Evolutionary conservation across 805 yeast genomes (phyloP), one percentile per base, ranked within the genome.

Genomic region (Yarrowia deformans): DNA sequence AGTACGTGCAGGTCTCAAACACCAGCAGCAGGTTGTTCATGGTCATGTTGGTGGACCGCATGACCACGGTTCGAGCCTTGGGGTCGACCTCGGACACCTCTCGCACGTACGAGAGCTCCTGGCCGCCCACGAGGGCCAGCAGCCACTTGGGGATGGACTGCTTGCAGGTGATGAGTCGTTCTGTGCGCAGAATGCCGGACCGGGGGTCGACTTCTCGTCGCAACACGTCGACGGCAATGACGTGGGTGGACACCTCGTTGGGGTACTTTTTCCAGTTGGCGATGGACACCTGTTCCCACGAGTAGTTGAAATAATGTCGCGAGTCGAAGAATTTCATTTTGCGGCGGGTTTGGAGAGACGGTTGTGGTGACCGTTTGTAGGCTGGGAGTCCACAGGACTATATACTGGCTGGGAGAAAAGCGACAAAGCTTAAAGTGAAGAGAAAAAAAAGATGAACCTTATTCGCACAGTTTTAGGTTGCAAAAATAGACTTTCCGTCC

Each of bases 211-310:
- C 75, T 73, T 88, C 92, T 72, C 98, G 83, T 70, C 90, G 83
- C 40, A 94, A 79, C 0, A 92, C 91, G 77, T 94, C 99, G 19
- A 95, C 98, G 0, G 95, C 95, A 37, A 91, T 89, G 10, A 94
- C 99, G 78, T 94, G 99, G 0, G 97, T 85, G 8, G 97, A 88
- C 70, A 89, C 83, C 74, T 93, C 97, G 77, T 95, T 94, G n/a
- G 99, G 99, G 79, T 94, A 94, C 74, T 94, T 94, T 72, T 86
- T 87, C 99, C 99, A 94, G 79, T 93, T 93, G 66, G 98, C 98
- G 1, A 97, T 93, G 0, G 97, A 90, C 34, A 94, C 97, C 74
- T 90, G 92, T 34, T 90, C 97, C 98, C 98, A 94, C 0, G 96
- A 86, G 76, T 95, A 93, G 69, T 87, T 81, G 78, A 92, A 94